phyloP scores from a whole-genome alignment of 129 eudicot species.

The Centaurea solstitialis region DNA sequence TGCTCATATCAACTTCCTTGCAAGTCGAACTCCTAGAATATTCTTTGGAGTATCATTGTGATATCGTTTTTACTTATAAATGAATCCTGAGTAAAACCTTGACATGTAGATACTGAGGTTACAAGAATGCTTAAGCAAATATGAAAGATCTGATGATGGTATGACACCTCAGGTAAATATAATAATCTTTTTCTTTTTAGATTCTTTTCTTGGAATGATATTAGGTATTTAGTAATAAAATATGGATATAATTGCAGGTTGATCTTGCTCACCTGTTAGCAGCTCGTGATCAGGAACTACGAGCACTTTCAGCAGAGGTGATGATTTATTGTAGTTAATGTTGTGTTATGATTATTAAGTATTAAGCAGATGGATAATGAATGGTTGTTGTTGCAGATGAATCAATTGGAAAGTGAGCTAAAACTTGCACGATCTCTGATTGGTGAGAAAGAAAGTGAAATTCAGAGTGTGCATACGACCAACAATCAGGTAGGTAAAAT shows the following conservation, averaged over 20 bases:
- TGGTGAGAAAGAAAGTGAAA: constrained; percentile 10
- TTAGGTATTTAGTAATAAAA: neutral
- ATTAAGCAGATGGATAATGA: neutral
- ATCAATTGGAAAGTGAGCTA: constrained; percentile 67
- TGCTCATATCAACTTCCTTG: neutral
- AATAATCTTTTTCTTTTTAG: neutral
- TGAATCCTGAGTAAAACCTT: neutral
- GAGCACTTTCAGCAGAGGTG: constrained; percentile 87
- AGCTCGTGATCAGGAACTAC: constrained; percentile 82
- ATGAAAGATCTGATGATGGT: constrained; percentile 67
- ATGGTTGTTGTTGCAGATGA: constrained; percentile 48
- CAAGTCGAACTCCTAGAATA: neutral
- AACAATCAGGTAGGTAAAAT: constrained; percentile 12
- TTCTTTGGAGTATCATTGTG: neutral
- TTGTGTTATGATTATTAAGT: neutral
- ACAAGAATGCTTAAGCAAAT: constrained; percentile 76
- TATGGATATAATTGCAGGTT: constrained; percentile 39
- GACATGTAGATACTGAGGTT: constrained; percentile 62
- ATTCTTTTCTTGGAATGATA: neutral
- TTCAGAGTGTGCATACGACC: neutral
- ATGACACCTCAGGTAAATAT: constrained; percentile 71
- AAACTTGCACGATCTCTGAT: constrained; percentile 16
- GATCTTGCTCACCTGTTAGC: constrained; percentile 90
- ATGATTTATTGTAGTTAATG: neutral
- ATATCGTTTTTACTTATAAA: neutral